Evolutionary conservation across 2,329 filamentous ascomycete genomes (phyloP).

Genomic region (Sphaerulina vaccinii): DNA sequence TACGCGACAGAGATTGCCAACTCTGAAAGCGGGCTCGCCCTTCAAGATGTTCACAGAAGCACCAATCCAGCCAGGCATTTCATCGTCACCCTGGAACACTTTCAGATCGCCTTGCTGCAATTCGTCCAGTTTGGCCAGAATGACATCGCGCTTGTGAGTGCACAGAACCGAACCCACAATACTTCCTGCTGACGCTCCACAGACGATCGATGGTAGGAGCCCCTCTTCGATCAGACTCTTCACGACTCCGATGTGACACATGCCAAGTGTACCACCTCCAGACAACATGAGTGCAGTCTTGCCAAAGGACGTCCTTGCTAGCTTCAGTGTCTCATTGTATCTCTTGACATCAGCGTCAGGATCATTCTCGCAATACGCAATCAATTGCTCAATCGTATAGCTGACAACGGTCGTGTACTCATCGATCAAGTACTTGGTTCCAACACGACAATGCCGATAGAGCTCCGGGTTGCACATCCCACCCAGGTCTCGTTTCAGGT

Average conservation of each 20-base stretch:
- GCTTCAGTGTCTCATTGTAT: constrained; percentile 23
- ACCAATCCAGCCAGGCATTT: constrained; percentile 23
- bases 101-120: constrained; percentile 24
- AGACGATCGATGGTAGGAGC: constrained; percentile 25
- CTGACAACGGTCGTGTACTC: constrained; percentile 28
- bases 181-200: constrained; percentile 28
- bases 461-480: constrained; percentile 26
- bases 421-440: constrained; percentile 27
- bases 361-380: constrained; percentile 21
- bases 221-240: constrained; percentile 22
- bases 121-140: constrained; percentile 24
- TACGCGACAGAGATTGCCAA: constrained; percentile 73
- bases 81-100: constrained; percentile 25
- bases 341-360: constrained; percentile 14
- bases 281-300: constrained; percentile 29
- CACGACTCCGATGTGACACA: constrained; percentile 29
- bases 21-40: constrained; percentile 53
- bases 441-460: constrained; percentile 24
- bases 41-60: constrained; percentile 24
- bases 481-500: constrained; percentile 26
- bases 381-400: constrained; percentile 27
- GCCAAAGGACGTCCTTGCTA: constrained; percentile 24
- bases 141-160: constrained; percentile 23
- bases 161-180: constrained; percentile 29
- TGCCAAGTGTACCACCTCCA: constrained; percentile 27